phyloP scores from a whole-genome alignment of 257 asterid species.

The Penstemon davidsonii region DNA sequence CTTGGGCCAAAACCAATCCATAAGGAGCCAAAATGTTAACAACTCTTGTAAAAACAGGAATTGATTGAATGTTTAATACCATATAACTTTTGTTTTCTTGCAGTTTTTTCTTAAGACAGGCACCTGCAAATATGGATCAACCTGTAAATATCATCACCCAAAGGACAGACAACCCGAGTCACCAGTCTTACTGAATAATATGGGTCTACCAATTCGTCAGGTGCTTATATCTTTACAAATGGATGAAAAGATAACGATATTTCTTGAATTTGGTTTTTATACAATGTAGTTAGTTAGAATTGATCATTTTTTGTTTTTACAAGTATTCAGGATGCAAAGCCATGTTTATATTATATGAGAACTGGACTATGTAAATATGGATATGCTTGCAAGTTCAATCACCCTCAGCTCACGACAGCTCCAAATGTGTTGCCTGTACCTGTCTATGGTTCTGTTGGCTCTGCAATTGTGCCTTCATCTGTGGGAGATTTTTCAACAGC shows the following conservation, averaged over 20 bases:
- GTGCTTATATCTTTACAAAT: constrained; percentile 35
- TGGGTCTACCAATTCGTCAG: constrained; percentile 81
- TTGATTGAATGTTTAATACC: background rate
- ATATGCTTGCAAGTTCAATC: constrained; percentile 64
- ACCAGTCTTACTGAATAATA: constrained; percentile 38
- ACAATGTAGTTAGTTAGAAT: constrained; percentile 1
- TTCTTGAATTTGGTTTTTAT: background rate
- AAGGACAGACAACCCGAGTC: constrained; percentile 47
- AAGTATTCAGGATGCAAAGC: constrained; percentile 48
- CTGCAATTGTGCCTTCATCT: constrained; percentile 39
- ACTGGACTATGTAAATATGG: constrained; percentile 72
- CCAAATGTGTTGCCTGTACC: constrained; percentile 47
- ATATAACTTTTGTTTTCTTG: constrained; percentile 30
- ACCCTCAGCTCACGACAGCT: constrained; percentile 58
- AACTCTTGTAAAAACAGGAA: constrained; percentile 1
- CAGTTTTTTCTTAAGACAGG: constrained; percentile 77
- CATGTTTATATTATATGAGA: constrained; percentile 62
- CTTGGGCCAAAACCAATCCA: too few species aligned
- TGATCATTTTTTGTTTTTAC: constrained; percentile 19
- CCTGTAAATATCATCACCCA: constrained; percentile 76
- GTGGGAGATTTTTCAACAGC: constrained; percentile 42
- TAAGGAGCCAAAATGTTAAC: background rate
- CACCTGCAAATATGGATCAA: constrained; percentile 64
- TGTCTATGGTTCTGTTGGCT: constrained; percentile 43
- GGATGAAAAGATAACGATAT: background rate